These are phyloP conservation scores for Penicillium nordicum DNA, from an alignment of 2,329 filamentous ascomycete species.

Conservation along the genomic window DNA sequence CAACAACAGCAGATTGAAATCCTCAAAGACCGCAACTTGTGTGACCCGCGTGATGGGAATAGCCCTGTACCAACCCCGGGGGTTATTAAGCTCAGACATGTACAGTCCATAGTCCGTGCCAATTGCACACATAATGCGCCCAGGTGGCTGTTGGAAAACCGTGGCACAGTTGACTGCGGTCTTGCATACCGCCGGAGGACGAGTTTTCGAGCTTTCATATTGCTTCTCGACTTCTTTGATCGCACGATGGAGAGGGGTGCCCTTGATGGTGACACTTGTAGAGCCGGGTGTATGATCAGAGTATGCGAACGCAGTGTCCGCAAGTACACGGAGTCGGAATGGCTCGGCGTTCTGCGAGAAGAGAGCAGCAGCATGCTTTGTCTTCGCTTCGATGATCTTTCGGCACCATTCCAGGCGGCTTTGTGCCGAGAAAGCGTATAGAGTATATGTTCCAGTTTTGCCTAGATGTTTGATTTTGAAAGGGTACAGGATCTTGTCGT, in stretches of 20 bases:
- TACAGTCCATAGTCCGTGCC: conserved; percentile 94
- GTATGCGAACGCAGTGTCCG: conserved; percentile 74
- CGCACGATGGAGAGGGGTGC: conserved; percentile 86
- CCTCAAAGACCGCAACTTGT: conserved; percentile 90
- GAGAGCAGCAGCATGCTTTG: conserved; percentile 81
- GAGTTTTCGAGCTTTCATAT: conserved; percentile 61
- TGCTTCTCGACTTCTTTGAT: conserved; percentile 82
- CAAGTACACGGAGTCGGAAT: conserved; percentile 85
- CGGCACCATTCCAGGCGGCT: conserved; percentile 84
- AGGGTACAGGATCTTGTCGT: conserved; percentile 83
- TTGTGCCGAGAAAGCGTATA: conserved; percentile 75
- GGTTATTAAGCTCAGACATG: conserved; percentile 82
- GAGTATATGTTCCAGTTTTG: conserved; percentile 77
- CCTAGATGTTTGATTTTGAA: conserved; percentile 96
- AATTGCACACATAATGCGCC: conserved; percentile 84
- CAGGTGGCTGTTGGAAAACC: conserved; percentile 75
- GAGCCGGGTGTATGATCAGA: conserved; percentile 51
- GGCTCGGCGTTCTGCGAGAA: conserved; percentile 93
- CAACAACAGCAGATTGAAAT: conserved; percentile 88
- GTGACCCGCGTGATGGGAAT: conserved; percentile 76
- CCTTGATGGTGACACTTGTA: conserved; percentile 74
- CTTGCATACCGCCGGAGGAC: conserved; percentile 73
- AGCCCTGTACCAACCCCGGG: conserved; percentile 84
- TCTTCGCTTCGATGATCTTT: conserved; percentile 93
- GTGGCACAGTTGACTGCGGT: conserved; percentile 90